phyloP scores from a whole-genome alignment of 495 filamentous ascomycete species.

The Penicillium egyptiacum region DNA sequence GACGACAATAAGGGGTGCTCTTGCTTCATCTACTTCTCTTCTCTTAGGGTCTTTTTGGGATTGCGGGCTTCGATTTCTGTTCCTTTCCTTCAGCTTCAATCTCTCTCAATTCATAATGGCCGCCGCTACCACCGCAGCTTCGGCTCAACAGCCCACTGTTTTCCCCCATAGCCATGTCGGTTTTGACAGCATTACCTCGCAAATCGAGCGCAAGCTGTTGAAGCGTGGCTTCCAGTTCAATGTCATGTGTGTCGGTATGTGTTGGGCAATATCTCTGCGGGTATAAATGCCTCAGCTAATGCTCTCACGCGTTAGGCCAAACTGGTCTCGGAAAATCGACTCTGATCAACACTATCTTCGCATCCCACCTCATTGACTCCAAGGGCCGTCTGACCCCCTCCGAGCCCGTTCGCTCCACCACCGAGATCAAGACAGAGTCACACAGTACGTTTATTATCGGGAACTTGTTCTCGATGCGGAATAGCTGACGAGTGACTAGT shows the following conservation, averaged over 20 bases:
- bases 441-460: conserved; percentile 59
- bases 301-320: conserved; percentile 63
- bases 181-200: conserved; percentile 97
- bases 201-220: conserved; percentile 98
- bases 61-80: conserved; percentile 18
- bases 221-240: conserved; percentile 99
- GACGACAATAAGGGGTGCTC: conserved; percentile 40
- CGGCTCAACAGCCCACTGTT: conserved; percentile 57
- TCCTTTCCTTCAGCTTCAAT: conserved; percentile 18
- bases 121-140: conserved; percentile 48
- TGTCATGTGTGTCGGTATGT: conserved; percentile 98
- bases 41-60: conserved; percentile 23
- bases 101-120: conserved; percentile 45
- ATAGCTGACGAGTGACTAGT: conserved; percentile 48
- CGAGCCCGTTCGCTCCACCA: conserved; percentile 91
- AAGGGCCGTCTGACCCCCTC: conserved; percentile 91
- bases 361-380: conserved; percentile 97
- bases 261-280: not conserved
- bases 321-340: conserved; percentile 98
- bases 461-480: conserved; percentile 2
- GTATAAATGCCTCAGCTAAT: not conserved
- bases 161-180: conserved; percentile 97
- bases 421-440: conserved; percentile 95
- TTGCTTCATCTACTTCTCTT: conserved; percentile 10
- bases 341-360: conserved; percentile 99